Evolutionary conservation across 768 basidiomycete species (phyloP).

Genomic region (Gymnopilus junonius): DNA sequence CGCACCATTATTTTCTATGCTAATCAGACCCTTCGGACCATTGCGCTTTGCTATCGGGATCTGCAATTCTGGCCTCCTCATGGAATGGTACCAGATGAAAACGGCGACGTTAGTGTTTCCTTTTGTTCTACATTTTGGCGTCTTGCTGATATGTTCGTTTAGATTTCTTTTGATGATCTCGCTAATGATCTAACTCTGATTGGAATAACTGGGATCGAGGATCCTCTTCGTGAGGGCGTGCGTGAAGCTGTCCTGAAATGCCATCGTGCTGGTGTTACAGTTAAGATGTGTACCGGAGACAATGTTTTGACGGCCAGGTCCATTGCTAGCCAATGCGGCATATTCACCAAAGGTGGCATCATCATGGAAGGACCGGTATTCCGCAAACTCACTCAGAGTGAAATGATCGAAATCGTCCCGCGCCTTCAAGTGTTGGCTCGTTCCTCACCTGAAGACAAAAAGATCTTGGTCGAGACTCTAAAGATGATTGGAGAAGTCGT

Average conservation of each 20-base stretch:
- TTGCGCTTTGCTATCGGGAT: conserved; percentile 93
- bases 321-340: conserved; percentile 95
- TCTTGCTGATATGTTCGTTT: conserved; percentile 18
- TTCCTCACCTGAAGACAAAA: conserved; percentile 97
- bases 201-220: conserved; percentile 93
- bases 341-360: conserved; percentile 90
- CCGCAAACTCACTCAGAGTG: conserved; percentile 69
- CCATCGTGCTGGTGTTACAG: conserved; percentile 83
- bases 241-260: conserved; percentile 88
- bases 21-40: conserved; percentile 93
- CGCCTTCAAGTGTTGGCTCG: conserved; percentile 96
- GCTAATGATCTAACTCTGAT: conserved; percentile 81
- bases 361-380: conserved; percentile 99
- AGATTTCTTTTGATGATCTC: conserved; percentile 75
- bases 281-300: conserved; percentile 99
- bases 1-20: conserved; percentile 98
- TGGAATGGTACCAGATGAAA: conserved; percentile 40
- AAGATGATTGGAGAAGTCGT: conserved; percentile 88
- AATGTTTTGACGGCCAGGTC: conserved; percentile 96
- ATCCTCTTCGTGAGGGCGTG: conserved; percentile 91
- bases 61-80: conserved; percentile 84
- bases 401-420: conserved; percentile 85
- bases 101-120: conserved; percentile 53
- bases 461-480: conserved; percentile 87
- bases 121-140: background rate